Evolutionary conservation across 1,139 yeast species (phyloP), one percentile per base, ranked within the genome.

Genomic region (Pneumocystis oryctolagi): DNA sequence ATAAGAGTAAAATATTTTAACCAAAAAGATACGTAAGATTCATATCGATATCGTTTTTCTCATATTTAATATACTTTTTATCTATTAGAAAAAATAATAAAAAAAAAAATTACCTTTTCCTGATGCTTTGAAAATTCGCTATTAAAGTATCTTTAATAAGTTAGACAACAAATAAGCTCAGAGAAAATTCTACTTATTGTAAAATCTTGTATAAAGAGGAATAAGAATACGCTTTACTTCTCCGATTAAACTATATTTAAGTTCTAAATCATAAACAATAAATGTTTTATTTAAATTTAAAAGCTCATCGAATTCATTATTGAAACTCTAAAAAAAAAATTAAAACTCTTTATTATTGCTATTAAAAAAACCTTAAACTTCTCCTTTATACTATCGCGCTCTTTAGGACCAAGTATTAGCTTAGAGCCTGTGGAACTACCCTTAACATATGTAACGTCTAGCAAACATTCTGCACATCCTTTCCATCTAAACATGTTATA

Each of bases 151-250:
- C 55, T 42, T 42, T 20, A 42, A 47, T 25, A 25, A 12, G 25
- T 47, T 25, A 47, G n/a, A 47, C 20, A 9, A 47, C 25, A 47
- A 47, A 25, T 47, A 25, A 28, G 1, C 8, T n/a, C 5, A 40
- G 25, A 28, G 30, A 25, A 25, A 25, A 47, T 25, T 81, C 70
- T 87, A 85, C 72, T 84, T 84, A 70, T 85, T 90, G 73, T 88
- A 84, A 72, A 89, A 85, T 71, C 92, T 84, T 71, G 85, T 84
- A 74, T 90, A 90, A 62, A 94, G 82, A 57, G 95, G 95, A 68
- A 84, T 79, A 62, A 90, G 84, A 69, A 89, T 80, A 62, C 84
- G 79, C 18, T 63, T 58, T 65, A 88, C 84, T 69, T 88, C 95
- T 67, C 79, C 81, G 16, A 82, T 78, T 68, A 88, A 76, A 65